Evolutionary conservation across 495 filamentous ascomycete species (phyloP).

Genomic region (Neurospora sp.): DNA sequence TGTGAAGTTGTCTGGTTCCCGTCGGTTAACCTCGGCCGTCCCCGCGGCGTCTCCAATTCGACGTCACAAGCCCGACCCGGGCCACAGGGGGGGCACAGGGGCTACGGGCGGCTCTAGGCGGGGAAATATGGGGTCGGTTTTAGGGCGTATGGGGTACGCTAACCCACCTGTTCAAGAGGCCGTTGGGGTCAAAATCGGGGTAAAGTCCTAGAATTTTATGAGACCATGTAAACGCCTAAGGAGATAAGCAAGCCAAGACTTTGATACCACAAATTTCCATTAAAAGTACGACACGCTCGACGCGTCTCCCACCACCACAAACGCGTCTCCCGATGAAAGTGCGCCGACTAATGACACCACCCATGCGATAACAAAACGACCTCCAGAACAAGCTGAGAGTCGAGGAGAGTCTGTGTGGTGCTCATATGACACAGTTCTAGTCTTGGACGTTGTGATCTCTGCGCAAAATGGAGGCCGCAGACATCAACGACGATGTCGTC

Average conservation of each 20-base stretch:
- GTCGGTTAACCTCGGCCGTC: constrained; percentile 33
- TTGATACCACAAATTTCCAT: neutral
- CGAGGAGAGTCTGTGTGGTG: neutral
- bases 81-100: neutral
- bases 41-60: neutral
- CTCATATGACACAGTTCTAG: neutral
- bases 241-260: neutral
- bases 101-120: neutral
- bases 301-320: neutral
- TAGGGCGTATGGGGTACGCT: neutral
- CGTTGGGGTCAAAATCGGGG: neutral
- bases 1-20: neutral
- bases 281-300: neutral
- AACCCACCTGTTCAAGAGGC: neutral
- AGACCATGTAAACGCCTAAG: neutral
- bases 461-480: constrained; percentile 39
- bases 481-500: constrained; percentile 45
- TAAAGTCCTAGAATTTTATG: neutral
- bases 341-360: neutral
- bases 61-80: neutral
- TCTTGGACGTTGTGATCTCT: constrained; percentile 5
- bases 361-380: neutral
- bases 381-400: neutral
- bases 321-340: neutral
- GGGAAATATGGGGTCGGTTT: neutral